phyloP scores from a whole-genome alignment of 768 basidiomycete species.

The Termitomyces sp. region DNA sequence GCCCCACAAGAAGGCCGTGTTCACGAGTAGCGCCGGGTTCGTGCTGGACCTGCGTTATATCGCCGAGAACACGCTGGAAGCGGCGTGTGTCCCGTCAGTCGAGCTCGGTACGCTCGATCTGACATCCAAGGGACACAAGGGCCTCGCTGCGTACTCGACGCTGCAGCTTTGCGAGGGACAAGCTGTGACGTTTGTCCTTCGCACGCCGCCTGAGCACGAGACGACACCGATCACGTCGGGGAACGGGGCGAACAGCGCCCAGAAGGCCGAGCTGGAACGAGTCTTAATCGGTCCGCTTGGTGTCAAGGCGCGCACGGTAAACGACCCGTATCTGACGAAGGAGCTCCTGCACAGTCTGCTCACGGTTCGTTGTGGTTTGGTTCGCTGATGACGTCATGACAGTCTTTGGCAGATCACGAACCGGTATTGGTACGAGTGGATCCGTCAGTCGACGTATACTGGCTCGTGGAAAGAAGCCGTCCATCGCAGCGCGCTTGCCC shows the following conservation, averaged over 20 bases:
- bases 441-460: conserved; percentile 81
- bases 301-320: conserved; percentile 36
- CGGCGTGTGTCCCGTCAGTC: conserved; percentile 40
- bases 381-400: not conserved
- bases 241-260: not conserved
- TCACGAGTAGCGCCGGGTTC: conserved; percentile 56
- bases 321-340: conserved; percentile 74
- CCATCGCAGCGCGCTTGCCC: conserved; percentile 84
- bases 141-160: conserved; percentile 52
- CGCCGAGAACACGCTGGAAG: conserved; percentile 42
- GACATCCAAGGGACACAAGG: conserved; percentile 68
- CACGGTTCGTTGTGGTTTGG: conserved; percentile 18
- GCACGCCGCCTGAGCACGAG: conserved; percentile 47
- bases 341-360: conserved; percentile 55
- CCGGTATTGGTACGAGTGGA: conserved; percentile 86
- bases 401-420: conserved; percentile 50
- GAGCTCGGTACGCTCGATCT: conserved; percentile 60
- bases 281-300: conserved; percentile 14
- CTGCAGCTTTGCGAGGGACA: conserved; percentile 80
- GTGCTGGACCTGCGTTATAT: conserved; percentile 77
- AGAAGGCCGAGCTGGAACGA: conserved; percentile 8
- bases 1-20: conserved; percentile 41
- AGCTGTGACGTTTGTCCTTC: conserved; percentile 81
- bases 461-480: conserved; percentile 97
- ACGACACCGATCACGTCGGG: not conserved